These are phyloP conservation scores for Zizania latifolia DNA, from an alignment of 176 grass and related monocot species.

Conservation along the genomic window DNA sequence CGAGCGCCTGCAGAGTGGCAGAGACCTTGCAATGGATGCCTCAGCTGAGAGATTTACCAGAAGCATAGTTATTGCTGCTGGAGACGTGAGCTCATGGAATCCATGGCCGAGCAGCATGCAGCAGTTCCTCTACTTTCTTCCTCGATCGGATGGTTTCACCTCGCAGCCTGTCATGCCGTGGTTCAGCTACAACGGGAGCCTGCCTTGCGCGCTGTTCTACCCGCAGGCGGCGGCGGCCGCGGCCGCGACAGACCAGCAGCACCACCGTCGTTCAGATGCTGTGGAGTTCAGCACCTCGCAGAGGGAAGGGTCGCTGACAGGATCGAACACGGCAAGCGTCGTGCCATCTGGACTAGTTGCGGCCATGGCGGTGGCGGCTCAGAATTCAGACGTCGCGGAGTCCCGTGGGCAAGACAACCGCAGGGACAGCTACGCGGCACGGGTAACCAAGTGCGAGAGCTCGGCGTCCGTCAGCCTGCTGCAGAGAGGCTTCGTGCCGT, in stretches of 20 bases:
- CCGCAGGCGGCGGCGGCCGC: conserved; percentile 9
- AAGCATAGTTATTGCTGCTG: neutral
- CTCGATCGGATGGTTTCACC: conserved; percentile 25
- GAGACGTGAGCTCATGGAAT: conserved; percentile 31
- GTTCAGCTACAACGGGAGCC: conserved; percentile 33
- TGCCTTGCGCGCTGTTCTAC: conserved; percentile 41
- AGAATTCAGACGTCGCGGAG: conserved; percentile 31
- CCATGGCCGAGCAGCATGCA: conserved; percentile 31
- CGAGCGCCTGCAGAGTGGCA: neutral
- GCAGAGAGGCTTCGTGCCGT: conserved; percentile 59
- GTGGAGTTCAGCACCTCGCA: conserved; percentile 7
- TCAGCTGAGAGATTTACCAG: neutral
- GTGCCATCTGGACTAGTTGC: too few species aligned
- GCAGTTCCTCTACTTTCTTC: conserved; percentile 45
- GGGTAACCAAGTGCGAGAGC: conserved; percentile 22
- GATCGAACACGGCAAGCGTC: conserved; percentile 45
- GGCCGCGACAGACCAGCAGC: conserved; percentile 7
- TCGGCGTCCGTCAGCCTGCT: conserved; percentile 21
- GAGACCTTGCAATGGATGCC: neutral
- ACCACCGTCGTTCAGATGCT: conserved; percentile 12
- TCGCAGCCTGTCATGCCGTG: conserved; percentile 21
- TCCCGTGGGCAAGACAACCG: conserved; percentile 21
- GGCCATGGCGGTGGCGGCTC: neutral
- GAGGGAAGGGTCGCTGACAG: conserved; percentile 62
- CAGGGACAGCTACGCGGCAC: conserved; percentile 1